Percentiles rank a stretch among this genome's conserved stretches.
Conservation (phyloP, 176 grass and related monocot genomes). For the Zoysia pacifica region DNA sequence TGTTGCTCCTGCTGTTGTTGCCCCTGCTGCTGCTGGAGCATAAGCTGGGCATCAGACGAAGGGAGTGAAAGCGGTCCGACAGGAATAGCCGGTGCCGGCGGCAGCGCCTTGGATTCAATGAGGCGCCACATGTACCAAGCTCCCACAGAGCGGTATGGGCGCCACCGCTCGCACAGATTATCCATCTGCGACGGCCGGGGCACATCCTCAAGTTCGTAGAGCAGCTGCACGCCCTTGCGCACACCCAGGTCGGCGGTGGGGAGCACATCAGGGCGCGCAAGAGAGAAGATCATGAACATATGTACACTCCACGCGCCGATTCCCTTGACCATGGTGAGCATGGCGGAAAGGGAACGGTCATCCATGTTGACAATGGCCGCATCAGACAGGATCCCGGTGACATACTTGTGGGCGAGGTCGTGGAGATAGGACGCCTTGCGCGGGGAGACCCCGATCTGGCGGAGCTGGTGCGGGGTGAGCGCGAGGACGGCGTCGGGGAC, state of each 20-base stretch:
- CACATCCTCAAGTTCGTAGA: conserved; percentile 71
- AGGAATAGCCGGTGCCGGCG: conserved; percentile 12
- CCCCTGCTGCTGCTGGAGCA: conserved; percentile 35
- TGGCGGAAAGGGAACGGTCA: conserved; percentile 81
- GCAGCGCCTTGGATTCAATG: conserved; percentile 63
- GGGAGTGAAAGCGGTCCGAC: background rate
- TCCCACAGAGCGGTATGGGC: conserved; percentile 83
- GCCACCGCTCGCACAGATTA: conserved; percentile 81
- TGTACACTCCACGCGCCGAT: conserved; percentile 95
- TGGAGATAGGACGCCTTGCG: conserved; percentile 93
- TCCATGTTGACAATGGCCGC: conserved; percentile 75
- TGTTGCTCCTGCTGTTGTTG: conserved; percentile 40
- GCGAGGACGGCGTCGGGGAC: conserved; percentile 79
- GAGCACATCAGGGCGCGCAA: conserved; percentile 90
- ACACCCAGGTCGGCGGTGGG: conserved; percentile 82
- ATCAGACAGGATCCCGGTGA: conserved; percentile 79
- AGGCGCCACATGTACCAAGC: conserved; percentile 99
- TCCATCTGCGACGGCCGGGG: conserved; percentile 90
- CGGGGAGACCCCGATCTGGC: conserved; percentile 92
- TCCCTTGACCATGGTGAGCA: conserved; percentile 98
- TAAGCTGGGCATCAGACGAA: background rate
- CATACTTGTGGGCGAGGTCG: conserved; percentile 86
- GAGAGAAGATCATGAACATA: conserved; percentile 99
- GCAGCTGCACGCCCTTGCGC: conserved; percentile 89
- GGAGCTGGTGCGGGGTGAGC: conserved; percentile 76